Base-by-base conservation (phyloP, 2,329 filamentous ascomycete species). In the Paecilomyces formosus region DNA sequence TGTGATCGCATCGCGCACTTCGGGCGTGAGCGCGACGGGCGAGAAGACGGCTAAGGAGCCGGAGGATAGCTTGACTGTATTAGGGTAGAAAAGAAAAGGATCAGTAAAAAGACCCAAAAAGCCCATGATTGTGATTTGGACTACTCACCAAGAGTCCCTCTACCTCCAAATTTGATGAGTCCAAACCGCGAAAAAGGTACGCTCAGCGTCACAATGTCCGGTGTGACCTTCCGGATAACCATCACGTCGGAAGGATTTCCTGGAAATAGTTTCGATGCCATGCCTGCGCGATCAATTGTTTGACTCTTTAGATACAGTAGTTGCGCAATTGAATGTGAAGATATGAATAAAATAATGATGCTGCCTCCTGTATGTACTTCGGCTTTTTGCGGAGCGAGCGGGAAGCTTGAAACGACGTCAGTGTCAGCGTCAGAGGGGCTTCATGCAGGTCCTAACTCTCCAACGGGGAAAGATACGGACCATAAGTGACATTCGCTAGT, bases 31-130 rank as follows among this genome's bases (percentile, higher is more conserved):
- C 13, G 88, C 89, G 21, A 94, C 89, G 18, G 94, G 94, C 0
- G 92, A 96, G 82, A 97, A 97, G 72, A 97, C 87, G 64, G 91
- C 90, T 49, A 97, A 84, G 53, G 83, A 79, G 58, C 92, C 92
- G 9, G 86, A 87, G 59, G 85, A 82, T 65, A 99, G 84, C 65
- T 87, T 88, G 60, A 96, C 91, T 91, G 64, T 56, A 21, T 50
- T 50, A 61, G n/a, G 58, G 60, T 58, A 39, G 54, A 58, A 57
- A 45, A 18, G 58, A 57, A 45, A 18, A 5, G 55, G 52, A 30
- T 62, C 30, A 24, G 53, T 33, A 26, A 15, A 15, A 9, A 26
- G 33, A 3, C 0, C 7, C 51, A 28, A 54, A 31, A 22, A 31
- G 31, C n/a, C 26, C 1, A 53, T 45, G 13, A 51, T 22, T 15